Base-by-base conservation (phyloP, 306 rosid species). In the Gleditsia sinensis region DNA sequence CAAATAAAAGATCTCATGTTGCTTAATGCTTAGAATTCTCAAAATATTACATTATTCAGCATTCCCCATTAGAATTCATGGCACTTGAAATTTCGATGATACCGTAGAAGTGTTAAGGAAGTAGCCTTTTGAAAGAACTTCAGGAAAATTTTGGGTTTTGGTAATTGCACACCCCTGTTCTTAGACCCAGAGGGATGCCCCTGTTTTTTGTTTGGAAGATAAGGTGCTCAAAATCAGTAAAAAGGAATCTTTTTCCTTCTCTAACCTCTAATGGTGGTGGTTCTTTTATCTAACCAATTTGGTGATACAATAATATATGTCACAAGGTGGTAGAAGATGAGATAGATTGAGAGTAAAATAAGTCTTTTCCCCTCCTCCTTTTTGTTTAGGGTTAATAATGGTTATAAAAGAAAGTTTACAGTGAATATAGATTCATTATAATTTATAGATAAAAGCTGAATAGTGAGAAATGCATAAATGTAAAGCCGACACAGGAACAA, bases 401-500 rank as follows among this genome's bases (percentile, higher is more conserved):
- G 25, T 13, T 33, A 8, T 9, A 23, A 62, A 23, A 67, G 40
- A 66, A 75, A 76, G 67, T 40, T 75, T 54, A 50, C 63, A 1
- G 23, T n/a, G 43, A 57, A 45, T 42, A 19, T 63, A 2, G 6
- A 39, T 28, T 51, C 6, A 36, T 34, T 59, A 58, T 45, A 24
- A 66, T 39, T 37, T 48, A 61, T 14, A 59, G 39, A 21, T 42
- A 54, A 64, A 45, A 36, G 48, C 23, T 9, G 60, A 36, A 34
- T 34, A 48, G 58, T 33, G 27, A 54, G 23, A 46, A 27, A 25
- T 8, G 27, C 48, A 72, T 2, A 67, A 59, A 74, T 65, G 28
- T 23, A 11, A n/a, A 77, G 80, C 84, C 69, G 83, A 86, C 87
- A 80, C 24, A 16, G 24, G 70, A 75, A 81, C 49, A 28, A 43